Base-by-base conservation (phyloP, 805 yeast genomes). In the Yarrowia sp. region DNA sequence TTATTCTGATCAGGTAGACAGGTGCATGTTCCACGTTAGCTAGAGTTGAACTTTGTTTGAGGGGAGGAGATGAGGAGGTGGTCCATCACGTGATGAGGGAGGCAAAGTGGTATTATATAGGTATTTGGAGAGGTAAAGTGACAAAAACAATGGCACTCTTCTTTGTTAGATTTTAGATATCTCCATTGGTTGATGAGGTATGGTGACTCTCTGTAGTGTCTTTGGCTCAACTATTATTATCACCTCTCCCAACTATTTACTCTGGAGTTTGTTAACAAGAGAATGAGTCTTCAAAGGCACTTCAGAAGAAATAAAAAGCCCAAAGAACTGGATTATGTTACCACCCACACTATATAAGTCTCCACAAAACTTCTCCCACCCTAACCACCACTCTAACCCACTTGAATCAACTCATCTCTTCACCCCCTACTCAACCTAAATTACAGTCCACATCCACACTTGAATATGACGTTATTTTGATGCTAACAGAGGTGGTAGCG, bases 11-110 rank as follows among this genome's bases (percentile, higher is more conserved):
- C 58, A 52, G 32, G 43, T 50, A 3, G 26, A 36, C 41, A n/a
- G 41, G 22, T 16, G 58, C 58, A n/a, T 52, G 58, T 32, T 52
- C 43, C 14, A 50, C 36, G 41, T 36, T 52, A 9, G n/a, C 19
- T 38, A 14, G 2, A 16, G 58, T 3, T 19, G 42, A 52, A 52
- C 58, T 36, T 38, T 36, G 42, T 52, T 52, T 19, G 3, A 5
- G 56, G 41, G 40, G 19, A 8, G 12, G 41, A 11, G n/a, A 35
- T 50, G 32, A 26, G 4, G 32, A 26, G 32, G 32, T 26, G 32
- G 32, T 26, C 3, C 7, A 9, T 1, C 56, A 35, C 40, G 41
- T 50, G 56, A n/a, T n/a, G n/a, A n/a, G n/a, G n/a, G n/a, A n/a
- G n/a, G n/a, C n/a, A n/a, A n/a, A n/a, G n/a, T n/a, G n/a, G n/a